phyloP scores from a whole-genome alignment of 805 yeast genomes.

The Candida tibetensis region DNA sequence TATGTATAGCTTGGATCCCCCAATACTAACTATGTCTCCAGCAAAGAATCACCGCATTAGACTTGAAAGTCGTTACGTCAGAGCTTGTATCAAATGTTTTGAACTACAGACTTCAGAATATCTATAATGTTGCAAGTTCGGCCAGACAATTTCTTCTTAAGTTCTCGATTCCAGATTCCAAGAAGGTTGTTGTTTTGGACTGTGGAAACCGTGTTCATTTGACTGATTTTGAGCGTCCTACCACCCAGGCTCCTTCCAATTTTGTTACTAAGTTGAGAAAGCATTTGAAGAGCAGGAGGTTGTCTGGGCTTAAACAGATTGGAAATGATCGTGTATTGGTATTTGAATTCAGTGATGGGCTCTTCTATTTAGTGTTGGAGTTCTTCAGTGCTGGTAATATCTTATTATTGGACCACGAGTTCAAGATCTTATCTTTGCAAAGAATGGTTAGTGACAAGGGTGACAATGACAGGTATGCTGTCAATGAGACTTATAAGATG shows the following conservation, averaged over 20 bases:
- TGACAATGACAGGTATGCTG: constrained; percentile 62
- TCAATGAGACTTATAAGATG: constrained; percentile 67
- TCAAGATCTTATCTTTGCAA: constrained; percentile 68
- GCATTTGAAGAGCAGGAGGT: constrained; percentile 75
- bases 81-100: constrained; percentile 61
- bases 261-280: constrained; percentile 85
- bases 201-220: constrained; percentile 80
- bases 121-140: constrained; percentile 75
- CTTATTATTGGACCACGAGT: constrained; percentile 65
- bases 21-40: constrained; percentile 21
- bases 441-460: constrained; percentile 76
- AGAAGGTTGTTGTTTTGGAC: constrained; percentile 71
- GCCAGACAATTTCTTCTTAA: constrained; percentile 72
- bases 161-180: constrained; percentile 81
- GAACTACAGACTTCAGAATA: constrained; percentile 75
- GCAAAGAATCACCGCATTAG: constrained; percentile 87
- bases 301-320: constrained; percentile 70
- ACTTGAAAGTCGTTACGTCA: constrained; percentile 63
- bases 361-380: constrained; percentile 74
- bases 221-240: constrained; percentile 78
- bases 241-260: constrained; percentile 77
- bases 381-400: constrained; percentile 96
- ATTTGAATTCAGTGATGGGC: constrained; percentile 79
- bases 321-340: constrained; percentile 82
- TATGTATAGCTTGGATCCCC: too few species aligned